Evolutionary conservation across 148 eudicot genomes (phyloP).

Genomic region (Fagopyrum esculentum): DNA sequence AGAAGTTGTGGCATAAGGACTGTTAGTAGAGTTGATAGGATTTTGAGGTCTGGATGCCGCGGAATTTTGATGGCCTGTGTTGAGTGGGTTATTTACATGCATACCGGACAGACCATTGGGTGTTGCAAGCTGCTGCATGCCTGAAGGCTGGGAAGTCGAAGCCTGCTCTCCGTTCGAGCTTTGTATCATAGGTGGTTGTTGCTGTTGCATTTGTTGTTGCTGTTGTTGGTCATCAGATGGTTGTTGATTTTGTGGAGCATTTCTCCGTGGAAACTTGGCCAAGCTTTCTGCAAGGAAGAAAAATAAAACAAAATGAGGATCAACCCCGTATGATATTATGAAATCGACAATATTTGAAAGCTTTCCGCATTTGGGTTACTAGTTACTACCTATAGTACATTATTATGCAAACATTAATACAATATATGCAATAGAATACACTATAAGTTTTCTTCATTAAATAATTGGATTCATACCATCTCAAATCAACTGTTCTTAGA

Average conservation of each 20-base stretch:
- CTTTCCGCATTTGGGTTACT: too few species aligned
- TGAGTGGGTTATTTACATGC: conserved; percentile 48
- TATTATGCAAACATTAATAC: too few species aligned
- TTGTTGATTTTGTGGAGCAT: conserved; percentile 57
- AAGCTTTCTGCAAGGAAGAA: conserved; percentile 56
- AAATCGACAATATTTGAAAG: too few species aligned
- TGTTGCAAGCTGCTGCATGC: conserved; percentile 45
- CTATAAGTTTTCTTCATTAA: too few species aligned
- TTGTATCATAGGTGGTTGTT: conserved; percentile 25
- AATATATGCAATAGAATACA: too few species aligned
- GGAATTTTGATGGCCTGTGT: conserved; percentile 67
- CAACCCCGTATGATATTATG: too few species aligned
- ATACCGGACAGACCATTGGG: conserved; percentile 42
- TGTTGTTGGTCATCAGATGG: conserved; percentile 45
- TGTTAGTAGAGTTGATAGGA: conserved; percentile 38
- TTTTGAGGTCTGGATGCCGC: conserved; percentile 66
- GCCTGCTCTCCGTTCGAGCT: conserved; percentile 45
- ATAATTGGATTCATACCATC: not conserved
- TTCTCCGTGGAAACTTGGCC: conserved; percentile 81
- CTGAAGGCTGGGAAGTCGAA: conserved; percentile 42
- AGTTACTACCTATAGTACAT: too few species aligned
- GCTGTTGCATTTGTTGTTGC: conserved; percentile 27
- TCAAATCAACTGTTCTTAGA: not conserved
- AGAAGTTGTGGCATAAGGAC: conserved; percentile 51
- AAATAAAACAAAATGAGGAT: not conserved